Base-by-base conservation (phyloP, 176 grass and related monocot species). In the Phyllostachys edulis region DNA sequence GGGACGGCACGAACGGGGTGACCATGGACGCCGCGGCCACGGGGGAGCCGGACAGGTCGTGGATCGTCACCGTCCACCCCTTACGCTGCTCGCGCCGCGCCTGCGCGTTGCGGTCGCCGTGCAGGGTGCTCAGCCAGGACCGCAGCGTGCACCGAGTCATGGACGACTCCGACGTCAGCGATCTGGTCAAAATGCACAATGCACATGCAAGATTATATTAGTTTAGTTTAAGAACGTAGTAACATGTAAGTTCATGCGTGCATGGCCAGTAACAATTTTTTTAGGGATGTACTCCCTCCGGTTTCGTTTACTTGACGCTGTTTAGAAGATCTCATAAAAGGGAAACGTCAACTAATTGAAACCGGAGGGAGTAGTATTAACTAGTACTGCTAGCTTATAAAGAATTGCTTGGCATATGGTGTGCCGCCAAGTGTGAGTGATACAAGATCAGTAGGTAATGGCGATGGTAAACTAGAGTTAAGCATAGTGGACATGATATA, bases 61-160 rank as follows among this genome's bases (percentile, higher is more conserved):
- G 96, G 88, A 98, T 96, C 3, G 96, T 96, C 16, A 98, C 93
- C 20, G 90, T 98, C 96, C 96, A 98, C 10, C 96, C 96, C 80
- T 98, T 98, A 37, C 96, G 89, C 88, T 96, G 91, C 52, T 94
- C 89, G 6, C 87, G 86, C 45, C 85, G 81, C 8, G 73, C 49
- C 9, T 47, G 29, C 7, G 51, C 47, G 73, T 80, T 80, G 7
- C 81, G 77, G 66, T 84, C 74, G 78, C 89, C 91, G 81, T 91
- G 81, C 14, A 97, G 60, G 16, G 73, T 87, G 65, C 88, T 88
- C 38, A 95, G 69, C 91, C 89, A 98, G 14, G 85, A 88, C 21
- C 84, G 62, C 24, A 92, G 71, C 76, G 82, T 61, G 83, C 78
- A 83, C 73, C 82, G 79, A 26, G 67, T 61, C 78, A 77, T 76